Evolutionary conservation across 1,139 yeast species (phyloP).

Genomic region (Spathaspora sp.): DNA sequence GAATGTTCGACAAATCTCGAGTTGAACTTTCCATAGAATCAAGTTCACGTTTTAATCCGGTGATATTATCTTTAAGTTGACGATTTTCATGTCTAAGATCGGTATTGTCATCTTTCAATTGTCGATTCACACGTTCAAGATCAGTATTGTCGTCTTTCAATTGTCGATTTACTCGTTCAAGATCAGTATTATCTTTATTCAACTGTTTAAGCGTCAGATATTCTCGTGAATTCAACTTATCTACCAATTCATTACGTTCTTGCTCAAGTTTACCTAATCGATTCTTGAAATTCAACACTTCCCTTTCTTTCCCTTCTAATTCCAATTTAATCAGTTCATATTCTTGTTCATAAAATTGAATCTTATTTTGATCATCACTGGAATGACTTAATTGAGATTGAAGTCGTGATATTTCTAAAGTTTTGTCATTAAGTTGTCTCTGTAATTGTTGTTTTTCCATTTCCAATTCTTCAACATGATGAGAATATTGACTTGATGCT

Average conservation of each 20-base stretch:
- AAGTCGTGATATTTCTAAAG: background rate
- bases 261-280: background rate
- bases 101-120: background rate
- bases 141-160: background rate
- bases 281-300: background rate
- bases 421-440: background rate
- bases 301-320: constrained; percentile 1
- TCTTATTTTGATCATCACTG: constrained; percentile 3
- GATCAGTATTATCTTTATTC: background rate
- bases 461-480: background rate
- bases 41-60: constrained; percentile 1
- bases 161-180: constrained; percentile 1
- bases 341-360: constrained; percentile 9
- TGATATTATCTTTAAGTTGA: constrained; percentile 2
- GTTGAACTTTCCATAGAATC: constrained; percentile 4
- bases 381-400: background rate
- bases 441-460: background rate
- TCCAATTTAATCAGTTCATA: constrained; percentile 8
- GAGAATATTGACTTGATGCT: background rate
- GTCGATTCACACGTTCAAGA: constrained; percentile 1
- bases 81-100: background rate
- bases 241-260: constrained; percentile 2
- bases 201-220: background rate
- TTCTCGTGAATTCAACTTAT: background rate
- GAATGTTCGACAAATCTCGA: background rate